A percentile compares a stretch with the other conserved stretches of the same genome.
Evolutionary conservation across 257 asterid species (phyloP).

Genomic region (Gardenia jasminoides): DNA sequence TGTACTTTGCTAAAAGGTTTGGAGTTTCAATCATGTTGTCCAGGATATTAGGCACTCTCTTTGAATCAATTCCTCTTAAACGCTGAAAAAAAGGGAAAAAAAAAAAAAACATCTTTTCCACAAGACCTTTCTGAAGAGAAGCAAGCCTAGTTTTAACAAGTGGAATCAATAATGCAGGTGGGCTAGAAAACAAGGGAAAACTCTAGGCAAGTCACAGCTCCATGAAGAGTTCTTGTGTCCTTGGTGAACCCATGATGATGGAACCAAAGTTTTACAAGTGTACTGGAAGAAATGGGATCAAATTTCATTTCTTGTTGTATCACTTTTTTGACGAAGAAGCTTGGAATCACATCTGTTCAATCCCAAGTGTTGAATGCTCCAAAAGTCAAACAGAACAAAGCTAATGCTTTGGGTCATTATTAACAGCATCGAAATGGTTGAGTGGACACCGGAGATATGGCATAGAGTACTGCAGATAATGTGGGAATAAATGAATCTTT

Average conservation of each 20-base stretch:
- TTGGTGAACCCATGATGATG: not conserved
- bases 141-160: not conserved
- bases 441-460: constrained; percentile 2
- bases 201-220: not conserved
- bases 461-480: not conserved
- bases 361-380: not conserved
- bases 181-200: not conserved
- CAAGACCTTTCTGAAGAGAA: no score
- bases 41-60: not conserved
- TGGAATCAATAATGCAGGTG: not conserved
- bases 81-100: not conserved
- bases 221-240: not conserved
- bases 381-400: not conserved
- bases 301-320: no score
- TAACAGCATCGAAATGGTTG: not conserved
- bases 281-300: not conserved
- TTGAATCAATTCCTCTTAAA: not conserved
- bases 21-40: not conserved
- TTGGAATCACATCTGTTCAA: constrained; percentile 1
- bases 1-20: no score
- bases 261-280: not conserved
- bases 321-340: constrained; percentile 1
- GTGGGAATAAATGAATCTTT: not conserved
- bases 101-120: no score
- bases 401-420: not conserved